Conservation (phyloP, 805 yeast species). For the Barnettozyma wickerhamii region DNA sequence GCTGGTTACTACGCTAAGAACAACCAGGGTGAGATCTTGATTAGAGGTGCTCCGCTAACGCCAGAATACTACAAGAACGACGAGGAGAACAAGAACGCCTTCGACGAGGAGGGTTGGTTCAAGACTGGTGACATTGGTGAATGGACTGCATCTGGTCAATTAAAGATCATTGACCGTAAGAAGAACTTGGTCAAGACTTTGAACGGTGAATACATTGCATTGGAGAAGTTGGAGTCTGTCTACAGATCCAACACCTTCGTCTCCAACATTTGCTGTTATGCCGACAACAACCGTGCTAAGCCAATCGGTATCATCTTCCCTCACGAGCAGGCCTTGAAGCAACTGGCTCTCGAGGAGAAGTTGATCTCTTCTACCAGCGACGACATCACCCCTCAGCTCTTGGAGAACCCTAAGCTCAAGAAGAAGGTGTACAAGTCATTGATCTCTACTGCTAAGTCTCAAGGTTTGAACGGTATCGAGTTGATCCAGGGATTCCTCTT, state of each 20-base stretch:
- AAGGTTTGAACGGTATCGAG: slow-evolving; percentile 84
- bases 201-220: slow-evolving; percentile 96
- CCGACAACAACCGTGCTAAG: slow-evolving; percentile 82
- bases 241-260: slow-evolving; percentile 82
- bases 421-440: slow-evolving; percentile 54
- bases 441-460: slow-evolving; percentile 69
- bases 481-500: slow-evolving; percentile 73
- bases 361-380: slow-evolving; percentile 40
- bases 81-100: slow-evolving; percentile 72
- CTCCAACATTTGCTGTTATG: slow-evolving; percentile 85
- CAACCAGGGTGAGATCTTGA: slow-evolving; percentile 88
- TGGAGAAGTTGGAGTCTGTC: slow-evolving; percentile 88
- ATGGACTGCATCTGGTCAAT: slow-evolving; percentile 78
- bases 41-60: slow-evolving; percentile 70
- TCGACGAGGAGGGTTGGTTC: slow-evolving; percentile 83
- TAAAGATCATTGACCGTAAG: slow-evolving; percentile 86
- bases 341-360: slow-evolving; percentile 54
- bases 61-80: slow-evolving; percentile 79
- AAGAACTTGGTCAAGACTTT: slow-evolving; percentile 94
- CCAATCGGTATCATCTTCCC: slow-evolving; percentile 92
- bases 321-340: slow-evolving; percentile 59
- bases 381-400: slow-evolving; percentile 36
- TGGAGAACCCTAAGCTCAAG: slow-evolving; percentile 53
- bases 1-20: slow-evolving; percentile 88
- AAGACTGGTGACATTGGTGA: slow-evolving; percentile 95